A percentile compares a stretch with the other conserved stretches of the same genome.
These are phyloP conservation scores for Penicillium bialowiezense DNA, from an alignment of 495 filamentous ascomycete species.

Conservation along the genomic window DNA sequence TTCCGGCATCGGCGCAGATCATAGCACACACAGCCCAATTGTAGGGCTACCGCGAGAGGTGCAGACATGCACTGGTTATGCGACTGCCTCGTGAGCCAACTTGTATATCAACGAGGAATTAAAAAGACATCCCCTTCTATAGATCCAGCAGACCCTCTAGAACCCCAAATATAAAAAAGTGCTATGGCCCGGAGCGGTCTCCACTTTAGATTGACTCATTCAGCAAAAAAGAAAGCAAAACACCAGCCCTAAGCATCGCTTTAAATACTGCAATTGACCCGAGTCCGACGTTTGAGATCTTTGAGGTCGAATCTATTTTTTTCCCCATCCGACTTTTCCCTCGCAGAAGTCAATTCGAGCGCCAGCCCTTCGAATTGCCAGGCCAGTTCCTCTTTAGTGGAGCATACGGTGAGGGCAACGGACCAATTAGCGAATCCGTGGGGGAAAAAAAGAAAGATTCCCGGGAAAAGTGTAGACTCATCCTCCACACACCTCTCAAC, in stretches of 20 bases:
- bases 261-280: conserved; percentile 12
- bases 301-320: too few species aligned
- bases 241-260: neutral
- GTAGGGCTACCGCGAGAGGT: neutral
- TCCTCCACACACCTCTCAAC: conserved; percentile 15
- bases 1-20: conserved; percentile 20
- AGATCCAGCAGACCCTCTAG: too few species aligned
- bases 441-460: conserved; percentile 32
- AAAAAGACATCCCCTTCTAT: too few species aligned
- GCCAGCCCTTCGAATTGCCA: too few species aligned
- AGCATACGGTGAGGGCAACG: conserved; percentile 25
- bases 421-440: conserved; percentile 25
- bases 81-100: too few species aligned
- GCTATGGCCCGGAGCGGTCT: neutral
- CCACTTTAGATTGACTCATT: conserved; percentile 20
- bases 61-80: too few species aligned
- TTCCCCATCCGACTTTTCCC: too few species aligned
- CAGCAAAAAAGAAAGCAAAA: conserved; percentile 12
- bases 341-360: too few species aligned
- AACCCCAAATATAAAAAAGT: too few species aligned
- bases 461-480: conserved; percentile 21
- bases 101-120: too few species aligned
- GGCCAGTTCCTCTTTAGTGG: too few species aligned
- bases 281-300: conserved; percentile 4
- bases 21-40: neutral